Evolutionary conservation across 768 basidiomycete genomes (phyloP), one percentile per base, ranked within the genome.

Genomic region (Leccinum sublutescens): DNA sequence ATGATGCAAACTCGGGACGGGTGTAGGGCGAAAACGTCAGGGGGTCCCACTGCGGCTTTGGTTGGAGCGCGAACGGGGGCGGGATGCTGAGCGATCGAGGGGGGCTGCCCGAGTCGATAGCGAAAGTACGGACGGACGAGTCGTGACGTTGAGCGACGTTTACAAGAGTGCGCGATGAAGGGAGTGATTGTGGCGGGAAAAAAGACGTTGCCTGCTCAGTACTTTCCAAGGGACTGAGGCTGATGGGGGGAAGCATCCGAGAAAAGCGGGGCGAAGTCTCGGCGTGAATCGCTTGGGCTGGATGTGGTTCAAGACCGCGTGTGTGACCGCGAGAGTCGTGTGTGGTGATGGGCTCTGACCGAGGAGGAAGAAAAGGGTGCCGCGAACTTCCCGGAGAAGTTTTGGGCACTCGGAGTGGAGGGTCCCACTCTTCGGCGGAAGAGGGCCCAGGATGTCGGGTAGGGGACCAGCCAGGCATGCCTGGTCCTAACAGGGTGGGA

Each of bases 21-120:
- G 77, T 75, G 60, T 69, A 64, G 9, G 78, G 68, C 25, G 68
- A 58, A 67, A 79, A 80, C 0, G 76, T 66, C 3, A 75, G 70
- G 45, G 73, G 76, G 57, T 86, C 82, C 87, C 88, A 89, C 54
- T 83, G 86, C 1, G 87, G 87, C 54, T 74, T 75, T 2, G 88
- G 88, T 67, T 89, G 85, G 4, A 90, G 74, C 10, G 85, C 82
- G 66, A 84, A 88, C 2, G 88, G 88, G 15, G 87, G 79, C 0
- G 80, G 75, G 40, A 81, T 69, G 55, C 57, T 62, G 19, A 61
- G 62, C 19, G 34, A 47, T 21, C 45, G 23, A 27, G 65, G 23
- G n/a, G 65, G 40, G 11, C 54, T 66, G 38, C 51, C 43, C 31
- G 50, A 60, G n/a, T 66, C 65, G 34, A 57, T 50, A 14, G 66